Conservation (phyloP, 345 rosid species). For the Lepidium africanum region DNA sequence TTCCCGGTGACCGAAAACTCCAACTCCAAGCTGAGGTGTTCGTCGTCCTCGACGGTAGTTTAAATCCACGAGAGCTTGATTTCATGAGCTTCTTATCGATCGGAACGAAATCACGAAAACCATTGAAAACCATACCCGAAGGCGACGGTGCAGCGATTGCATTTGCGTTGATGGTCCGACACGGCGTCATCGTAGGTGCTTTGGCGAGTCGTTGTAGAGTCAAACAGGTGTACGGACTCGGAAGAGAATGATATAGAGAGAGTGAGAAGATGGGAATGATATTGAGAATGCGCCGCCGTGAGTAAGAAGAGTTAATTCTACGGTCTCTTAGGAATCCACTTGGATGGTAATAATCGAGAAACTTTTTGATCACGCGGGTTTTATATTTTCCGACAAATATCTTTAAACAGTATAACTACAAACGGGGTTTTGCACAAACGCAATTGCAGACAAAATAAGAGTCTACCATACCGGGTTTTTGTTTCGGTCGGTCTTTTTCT, state of each 20-base stretch:
- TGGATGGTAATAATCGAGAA: constrained; percentile 6
- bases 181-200: constrained; percentile 9
- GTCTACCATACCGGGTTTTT: background rate
- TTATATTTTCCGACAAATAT: background rate
- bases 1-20: background rate
- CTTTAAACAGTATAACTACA: background rate
- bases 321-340: constrained; percentile 23
- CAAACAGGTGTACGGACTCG: background rate
- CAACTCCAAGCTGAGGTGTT: background rate
- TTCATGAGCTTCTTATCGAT: background rate
- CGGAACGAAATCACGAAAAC: constrained; percentile 2
- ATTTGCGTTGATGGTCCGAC: constrained; percentile 18
- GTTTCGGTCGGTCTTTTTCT: no score
- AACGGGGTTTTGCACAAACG: background rate
- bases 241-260: background rate
- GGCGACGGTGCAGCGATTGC: constrained; percentile 13
- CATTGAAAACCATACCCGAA: background rate
- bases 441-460: background rate
- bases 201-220: background rate
- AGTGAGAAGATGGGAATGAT: constrained; percentile 4
- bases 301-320: background rate
- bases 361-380: background rate
- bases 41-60: constrained; percentile 8
- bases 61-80: constrained; percentile 15
- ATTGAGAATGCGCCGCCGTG: background rate